Evolutionary conservation across 176 grass and related monocot species (phyloP), one percentile per base, ranked within the genome.

Genomic region (Carex myosuroides): DNA sequence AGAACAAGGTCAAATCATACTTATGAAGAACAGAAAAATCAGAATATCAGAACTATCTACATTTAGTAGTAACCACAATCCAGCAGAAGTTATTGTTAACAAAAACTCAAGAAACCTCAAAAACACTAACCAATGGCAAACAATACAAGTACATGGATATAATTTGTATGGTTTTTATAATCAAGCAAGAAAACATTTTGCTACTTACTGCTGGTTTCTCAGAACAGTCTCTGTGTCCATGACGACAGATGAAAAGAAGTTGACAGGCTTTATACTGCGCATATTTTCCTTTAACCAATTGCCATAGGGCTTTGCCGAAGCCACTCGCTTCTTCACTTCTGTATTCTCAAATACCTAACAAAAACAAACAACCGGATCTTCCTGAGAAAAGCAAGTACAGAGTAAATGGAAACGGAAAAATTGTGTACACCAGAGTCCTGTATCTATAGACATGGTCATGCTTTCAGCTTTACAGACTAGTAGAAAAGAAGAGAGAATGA

Each of bases 201-300:
- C 85, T 88, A 69, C 97, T 92, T 90, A 99, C 97, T 99, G 97
- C 56, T 99, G 97, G 77, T 94, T 89, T 85, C 97, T 94, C 85
- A 99, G 60, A 87, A 88, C 67, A 6, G 85, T 88, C 55, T 99
- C 97, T 84, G 88, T 94, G 44, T 96, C 97, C 97, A 99, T 96
- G 18, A 89, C 56, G 80, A 93, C 79, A 87, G 91, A 90, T n/a
- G 91, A 84, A 13, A 94, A 87, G 79, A 99, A 99, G 84, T 99
- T 99, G 39, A 95, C 93, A 75, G 97, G 97, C 50, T 99, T 99
- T 89, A 99, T 89, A 26, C 21, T 88, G 64, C 90, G 91, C 64
- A 87, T 94, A 22, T 89, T 85, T 92, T 95, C 87, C 81, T 90
- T 89, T 80, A 99, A 88, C 97, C 93, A 99, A 68, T 79, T 80